phyloP scores from a whole-genome alignment of 768 basidiomycete genomes.

The Mycena rebaudengoi region DNA sequence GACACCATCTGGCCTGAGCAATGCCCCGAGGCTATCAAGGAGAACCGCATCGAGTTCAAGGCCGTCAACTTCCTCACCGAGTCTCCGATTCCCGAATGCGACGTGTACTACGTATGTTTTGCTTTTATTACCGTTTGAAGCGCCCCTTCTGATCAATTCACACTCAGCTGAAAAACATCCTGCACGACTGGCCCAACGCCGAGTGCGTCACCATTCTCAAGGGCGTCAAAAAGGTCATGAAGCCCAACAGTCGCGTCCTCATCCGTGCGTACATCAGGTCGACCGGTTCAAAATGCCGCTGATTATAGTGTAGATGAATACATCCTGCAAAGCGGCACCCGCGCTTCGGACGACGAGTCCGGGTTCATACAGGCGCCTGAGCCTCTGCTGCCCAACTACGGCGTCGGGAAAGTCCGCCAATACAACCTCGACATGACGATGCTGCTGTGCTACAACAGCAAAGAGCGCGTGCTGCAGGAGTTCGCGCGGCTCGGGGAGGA shows the following conservation, averaged over 20 bases:
- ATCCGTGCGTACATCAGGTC: not conserved
- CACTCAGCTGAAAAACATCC: not conserved
- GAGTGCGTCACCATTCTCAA: not conserved
- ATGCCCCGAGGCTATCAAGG: slow-evolving; percentile 41
- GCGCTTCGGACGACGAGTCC: not conserved
- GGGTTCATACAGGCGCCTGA: not conserved
- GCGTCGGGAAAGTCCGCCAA: not conserved
- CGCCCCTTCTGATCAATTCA: not conserved
- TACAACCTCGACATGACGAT: not conserved
- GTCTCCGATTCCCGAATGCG: slow-evolving; percentile 40
- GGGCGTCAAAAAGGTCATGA: not conserved
- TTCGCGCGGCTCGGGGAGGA: not conserved
- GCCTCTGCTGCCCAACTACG: not conserved
- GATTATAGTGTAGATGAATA: not conserved
- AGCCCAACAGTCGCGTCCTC: not conserved
- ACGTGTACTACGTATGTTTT: slow-evolving; percentile 48
- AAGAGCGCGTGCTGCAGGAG: not conserved
- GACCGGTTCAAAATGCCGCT: not conserved
- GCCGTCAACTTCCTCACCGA: slow-evolving; percentile 48
- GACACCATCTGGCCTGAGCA: slow-evolving; percentile 34
- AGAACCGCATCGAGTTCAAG: slow-evolving; percentile 44
- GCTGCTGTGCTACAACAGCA: not conserved
- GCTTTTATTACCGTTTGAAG: not conserved
- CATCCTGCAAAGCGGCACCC: not conserved
- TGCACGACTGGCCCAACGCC: not conserved